A percentile compares a stretch with the other conserved stretches of the same genome.
Evolutionary conservation across 768 basidiomycete genomes (phyloP).

Genomic region (Leucosporidium creatinivorum): DNA sequence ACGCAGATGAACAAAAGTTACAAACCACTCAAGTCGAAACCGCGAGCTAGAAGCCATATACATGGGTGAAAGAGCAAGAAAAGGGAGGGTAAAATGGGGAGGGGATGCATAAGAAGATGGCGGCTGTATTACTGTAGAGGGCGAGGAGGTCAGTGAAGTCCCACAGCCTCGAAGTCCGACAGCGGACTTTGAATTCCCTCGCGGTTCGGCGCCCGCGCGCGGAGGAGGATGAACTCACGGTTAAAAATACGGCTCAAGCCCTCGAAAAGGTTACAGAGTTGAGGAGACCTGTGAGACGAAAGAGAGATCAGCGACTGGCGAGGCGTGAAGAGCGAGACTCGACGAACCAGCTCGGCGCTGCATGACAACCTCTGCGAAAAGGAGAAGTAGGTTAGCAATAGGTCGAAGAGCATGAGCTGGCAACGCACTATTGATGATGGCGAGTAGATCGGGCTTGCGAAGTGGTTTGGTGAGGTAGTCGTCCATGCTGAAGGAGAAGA

Average conservation of each 20-base stretch:
- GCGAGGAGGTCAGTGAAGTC: no score
- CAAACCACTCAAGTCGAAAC: no score
- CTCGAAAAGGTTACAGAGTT: background rate
- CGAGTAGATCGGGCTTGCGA: constrained; percentile 37
- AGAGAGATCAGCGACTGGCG: background rate
- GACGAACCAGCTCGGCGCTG: background rate
- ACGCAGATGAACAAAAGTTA: no score
- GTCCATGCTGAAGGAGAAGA: constrained; percentile 12
- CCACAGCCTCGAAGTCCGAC: no score
- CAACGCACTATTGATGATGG: constrained; percentile 32
- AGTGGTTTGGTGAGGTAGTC: constrained; percentile 41
- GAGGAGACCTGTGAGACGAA: background rate
- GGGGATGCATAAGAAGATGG: no score
- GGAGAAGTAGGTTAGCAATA: background rate
- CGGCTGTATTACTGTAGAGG: no score
- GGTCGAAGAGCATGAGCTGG: background rate
- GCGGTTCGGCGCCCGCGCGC: background rate
- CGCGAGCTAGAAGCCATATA: no score
- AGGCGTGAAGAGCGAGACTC: background rate
- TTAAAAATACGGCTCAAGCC: background rate
- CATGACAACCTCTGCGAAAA: background rate
- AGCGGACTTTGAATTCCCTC: background rate
- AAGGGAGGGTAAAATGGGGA: no score
- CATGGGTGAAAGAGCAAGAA: no score
- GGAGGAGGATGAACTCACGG: background rate